Evolutionary conservation across 2,329 filamentous ascomycete genomes (phyloP).

Genomic region (Xylariaceae sp.): DNA sequence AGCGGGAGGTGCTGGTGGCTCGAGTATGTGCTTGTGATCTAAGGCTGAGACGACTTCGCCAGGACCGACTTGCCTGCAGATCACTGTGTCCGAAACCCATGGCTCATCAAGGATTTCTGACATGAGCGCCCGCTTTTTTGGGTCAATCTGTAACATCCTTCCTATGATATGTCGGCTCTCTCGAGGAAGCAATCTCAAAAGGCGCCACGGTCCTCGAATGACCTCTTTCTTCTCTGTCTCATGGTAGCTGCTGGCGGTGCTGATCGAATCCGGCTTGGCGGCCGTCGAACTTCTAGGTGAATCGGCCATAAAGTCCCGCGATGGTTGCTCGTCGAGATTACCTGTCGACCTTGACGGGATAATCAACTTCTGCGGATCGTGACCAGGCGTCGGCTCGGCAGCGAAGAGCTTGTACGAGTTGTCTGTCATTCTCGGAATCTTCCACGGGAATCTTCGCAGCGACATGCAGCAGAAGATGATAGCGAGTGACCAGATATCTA

Average conservation of each 20-base stretch:
- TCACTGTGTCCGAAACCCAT: conserved; percentile 82
- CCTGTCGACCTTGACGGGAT: conserved; percentile 42
- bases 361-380: conserved; percentile 53
- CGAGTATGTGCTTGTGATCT: conserved; percentile 80
- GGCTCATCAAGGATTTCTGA: conserved; percentile 81
- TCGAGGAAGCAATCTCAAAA: conserved; percentile 79
- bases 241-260: conserved; percentile 30
- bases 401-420: conserved; percentile 95
- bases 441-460: conserved; percentile 92
- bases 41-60: conserved; percentile 68
- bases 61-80: conserved; percentile 72
- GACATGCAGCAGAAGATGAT: conserved; percentile 99
- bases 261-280: conserved; percentile 19
- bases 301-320: conserved; percentile 36
- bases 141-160: conserved; percentile 87
- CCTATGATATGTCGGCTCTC: conserved; percentile 88
- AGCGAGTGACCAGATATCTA: conserved; percentile 95
- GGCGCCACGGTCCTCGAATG: conserved; percentile 88
- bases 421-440: conserved; percentile 84
- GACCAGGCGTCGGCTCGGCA: conserved; percentile 73
- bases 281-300: conserved; percentile 32
- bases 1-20: conserved; percentile 57
- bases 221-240: conserved; percentile 61
- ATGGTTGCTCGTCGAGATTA: conserved; percentile 38
- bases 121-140: conserved; percentile 77